Base-by-base conservation (phyloP, 1,139 yeast genomes). In the Yamadazyma triangularis region DNA sequence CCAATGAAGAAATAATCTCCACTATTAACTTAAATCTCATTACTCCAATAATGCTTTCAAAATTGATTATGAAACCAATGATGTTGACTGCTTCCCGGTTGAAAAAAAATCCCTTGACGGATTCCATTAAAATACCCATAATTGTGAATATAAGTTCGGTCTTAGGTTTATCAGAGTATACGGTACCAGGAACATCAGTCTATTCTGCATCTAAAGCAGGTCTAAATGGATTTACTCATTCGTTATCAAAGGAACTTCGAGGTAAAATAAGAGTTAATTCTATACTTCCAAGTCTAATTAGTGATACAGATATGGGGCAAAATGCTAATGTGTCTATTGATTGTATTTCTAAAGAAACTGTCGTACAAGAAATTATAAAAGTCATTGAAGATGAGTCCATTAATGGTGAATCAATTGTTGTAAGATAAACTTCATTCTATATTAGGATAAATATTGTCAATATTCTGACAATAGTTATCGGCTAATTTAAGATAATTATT, bases 191-290 rank as follows among this genome's bases (percentile, higher is more conserved):
- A 0, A 76, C 95, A 0, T 47, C 83, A 0, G 79, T 84, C 0
- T 91, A 91, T 51, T 67, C 87, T 1, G 91, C 95, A 0, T 67
- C 87, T 30, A 91, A 91, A 51, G 83, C 88, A 0, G 97, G 94
- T 0, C 44, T 84, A 10, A 49, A 73, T 28, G 86, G 84, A 4
- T 82, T 87, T 45, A 74, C 94, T 0, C 57, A 62, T 27, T 61
- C 82, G 0, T 52, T 87, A 27, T 79, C 91, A 0, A 48, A 54
- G 3, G 98, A 91, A 45, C 54, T 83, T 35, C 70, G 69, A 8
- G 72, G 65, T 2, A 62, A 50, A 39, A 56, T 67, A 3, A 44
- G 86, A 24, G 81, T 83, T 24, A 81, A 82, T 46, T 66, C 83
- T 1, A 53, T 89, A 1, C 54, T 81, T 8, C 95, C 96, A 0